Percentiles rank a stretch among this genome's conserved stretches.
Evolutionary conservation across 305 asterid genomes (phyloP).

Genomic region (Fraxinus angustifolia): DNA sequence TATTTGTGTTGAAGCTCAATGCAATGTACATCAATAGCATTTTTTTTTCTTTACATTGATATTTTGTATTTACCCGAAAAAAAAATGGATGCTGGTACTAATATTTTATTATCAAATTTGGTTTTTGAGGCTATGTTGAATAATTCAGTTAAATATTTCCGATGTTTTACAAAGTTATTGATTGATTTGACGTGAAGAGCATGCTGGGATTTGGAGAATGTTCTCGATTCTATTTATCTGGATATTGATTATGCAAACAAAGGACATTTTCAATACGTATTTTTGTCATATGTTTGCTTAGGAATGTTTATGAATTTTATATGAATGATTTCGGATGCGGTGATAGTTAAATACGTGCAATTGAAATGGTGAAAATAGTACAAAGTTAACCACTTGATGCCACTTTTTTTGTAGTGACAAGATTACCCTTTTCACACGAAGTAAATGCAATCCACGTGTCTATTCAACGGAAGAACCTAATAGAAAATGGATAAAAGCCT

Average conservation of each 20-base stretch:
- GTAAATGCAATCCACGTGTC: too few species aligned
- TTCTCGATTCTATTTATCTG: slow-evolving; percentile 50
- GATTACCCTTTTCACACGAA: too few species aligned
- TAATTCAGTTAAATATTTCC: slow-evolving; percentile 57
- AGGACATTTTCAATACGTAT: slow-evolving; percentile 48
- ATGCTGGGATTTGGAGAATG: slow-evolving; percentile 80
- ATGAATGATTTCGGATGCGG: slow-evolving; percentile 47
- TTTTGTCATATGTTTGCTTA: slow-evolving; percentile 65
- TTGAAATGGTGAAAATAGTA: slow-evolving; percentile 31
- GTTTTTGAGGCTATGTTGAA: slow-evolving; percentile 73
- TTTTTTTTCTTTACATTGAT: too few species aligned
- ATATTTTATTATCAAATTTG: slow-evolving; percentile 57
- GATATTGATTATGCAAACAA: slow-evolving; percentile 48
- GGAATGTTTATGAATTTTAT: slow-evolving; percentile 71
- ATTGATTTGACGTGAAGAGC: slow-evolving; percentile 68
- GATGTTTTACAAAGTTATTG: slow-evolving; percentile 60
- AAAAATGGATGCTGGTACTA: slow-evolving; percentile 29
- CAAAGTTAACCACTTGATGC: too few species aligned
- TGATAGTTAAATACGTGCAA: slow-evolving; percentile 29
- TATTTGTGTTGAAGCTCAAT: too few species aligned
- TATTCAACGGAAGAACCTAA: too few species aligned
- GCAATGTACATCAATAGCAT: too few species aligned
- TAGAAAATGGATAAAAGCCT: too few species aligned
- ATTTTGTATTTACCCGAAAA: slow-evolving; percentile 14
- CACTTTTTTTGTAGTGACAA: too few species aligned